These are phyloP conservation scores for Malassezia restricta DNA, from an alignment of 1,284 basidiomycete genomes.

Conservation along the genomic window DNA sequence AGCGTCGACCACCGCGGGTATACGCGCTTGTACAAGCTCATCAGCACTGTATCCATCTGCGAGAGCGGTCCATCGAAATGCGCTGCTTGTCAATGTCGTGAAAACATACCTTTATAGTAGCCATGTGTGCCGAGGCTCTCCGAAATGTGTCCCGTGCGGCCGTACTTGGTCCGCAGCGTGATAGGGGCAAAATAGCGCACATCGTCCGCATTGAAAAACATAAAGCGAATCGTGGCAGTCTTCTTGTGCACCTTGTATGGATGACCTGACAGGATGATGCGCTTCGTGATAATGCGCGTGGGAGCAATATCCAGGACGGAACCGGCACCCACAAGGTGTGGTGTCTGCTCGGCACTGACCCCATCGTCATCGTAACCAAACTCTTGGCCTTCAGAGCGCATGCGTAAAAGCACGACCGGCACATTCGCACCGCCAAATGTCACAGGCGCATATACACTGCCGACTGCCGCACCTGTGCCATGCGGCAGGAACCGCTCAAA, in stretches of 20 bases:
- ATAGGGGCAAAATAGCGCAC: slow-evolving; percentile 86
- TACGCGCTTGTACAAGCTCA: slow-evolving; percentile 30
- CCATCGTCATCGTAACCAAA: slow-evolving; percentile 38
- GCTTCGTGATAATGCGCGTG: slow-evolving; percentile 79
- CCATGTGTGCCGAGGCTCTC: slow-evolving; percentile 95
- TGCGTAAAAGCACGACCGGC: slow-evolving; percentile 29
- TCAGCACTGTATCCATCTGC: slow-evolving; percentile 60
- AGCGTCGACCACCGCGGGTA: slow-evolving; percentile 14
- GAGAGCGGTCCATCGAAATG: slow-evolving; percentile 87
- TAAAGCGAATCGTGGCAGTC: slow-evolving; percentile 91
- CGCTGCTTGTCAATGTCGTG: slow-evolving; percentile 48
- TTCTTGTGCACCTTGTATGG: slow-evolving; percentile 97
- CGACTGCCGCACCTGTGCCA: slow-evolving; percentile 56
- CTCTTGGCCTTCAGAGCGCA: slow-evolving; percentile 24
- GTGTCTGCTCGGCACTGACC: slow-evolving; percentile 37
- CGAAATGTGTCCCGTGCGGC: slow-evolving; percentile 72
- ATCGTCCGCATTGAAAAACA: slow-evolving; percentile 96
- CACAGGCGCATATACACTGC: slow-evolving; percentile 69
- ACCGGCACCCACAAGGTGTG: slow-evolving; percentile 76
- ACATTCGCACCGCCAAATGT: slow-evolving; percentile 59
- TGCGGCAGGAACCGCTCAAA: slow-evolving; percentile 85
- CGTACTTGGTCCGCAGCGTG: slow-evolving; percentile 83
- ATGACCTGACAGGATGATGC: slow-evolving; percentile 83
- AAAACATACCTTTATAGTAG: slow-evolving; percentile 61
- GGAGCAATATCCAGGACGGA: slow-evolving; percentile 68